Percentiles rank a stretch among this genome's conserved stretches.
Evolutionary conservation across 2,329 filamentous ascomycete species (phyloP).

Genomic region (Penicillium sp.): DNA sequence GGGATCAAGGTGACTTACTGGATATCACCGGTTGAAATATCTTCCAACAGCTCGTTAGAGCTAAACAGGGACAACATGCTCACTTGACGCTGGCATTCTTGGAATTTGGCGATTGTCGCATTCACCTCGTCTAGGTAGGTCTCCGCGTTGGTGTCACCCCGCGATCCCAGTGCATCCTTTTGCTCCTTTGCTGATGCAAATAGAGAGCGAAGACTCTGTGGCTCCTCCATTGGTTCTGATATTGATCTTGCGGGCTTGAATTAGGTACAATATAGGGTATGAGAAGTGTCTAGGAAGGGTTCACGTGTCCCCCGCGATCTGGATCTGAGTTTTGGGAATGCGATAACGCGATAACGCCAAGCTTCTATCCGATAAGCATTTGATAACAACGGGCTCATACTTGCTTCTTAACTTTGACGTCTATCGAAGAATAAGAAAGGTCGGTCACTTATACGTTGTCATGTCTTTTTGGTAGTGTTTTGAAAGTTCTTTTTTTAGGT

Average conservation of each 20-base stretch:
- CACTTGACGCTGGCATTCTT: slow-evolving; percentile 69
- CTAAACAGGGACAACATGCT: slow-evolving; percentile 79
- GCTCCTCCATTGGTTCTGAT: slow-evolving; percentile 42
- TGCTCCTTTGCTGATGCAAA: slow-evolving; percentile 57
- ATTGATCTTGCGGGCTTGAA: slow-evolving; percentile 18
- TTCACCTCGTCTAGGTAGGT: slow-evolving; percentile 67
- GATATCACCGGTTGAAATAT: slow-evolving; percentile 79
- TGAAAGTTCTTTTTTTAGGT: too few species aligned
- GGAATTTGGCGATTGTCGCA: slow-evolving; percentile 67
- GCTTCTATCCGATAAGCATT: background rate
- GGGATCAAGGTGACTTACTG: slow-evolving; percentile 53
- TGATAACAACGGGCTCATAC: background rate
- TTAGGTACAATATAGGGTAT: background rate
- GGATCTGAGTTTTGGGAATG: slow-evolving; percentile 25
- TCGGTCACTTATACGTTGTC: too few species aligned
- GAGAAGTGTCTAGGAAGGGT: background rate
- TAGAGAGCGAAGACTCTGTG: slow-evolving; percentile 56
- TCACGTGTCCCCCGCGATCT: slow-evolving; percentile 22
- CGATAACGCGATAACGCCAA: slow-evolving; percentile 11
- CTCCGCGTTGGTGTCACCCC: slow-evolving; percentile 64
- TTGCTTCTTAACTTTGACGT: too few species aligned
- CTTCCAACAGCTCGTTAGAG: slow-evolving; percentile 83
- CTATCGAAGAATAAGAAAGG: too few species aligned
- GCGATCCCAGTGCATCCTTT: slow-evolving; percentile 59
- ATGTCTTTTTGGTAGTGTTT: too few species aligned